These are phyloP conservation scores for Dipodascus geniculatus DNA, from an alignment of 805 yeast genomes.

Conservation along the genomic window DNA sequence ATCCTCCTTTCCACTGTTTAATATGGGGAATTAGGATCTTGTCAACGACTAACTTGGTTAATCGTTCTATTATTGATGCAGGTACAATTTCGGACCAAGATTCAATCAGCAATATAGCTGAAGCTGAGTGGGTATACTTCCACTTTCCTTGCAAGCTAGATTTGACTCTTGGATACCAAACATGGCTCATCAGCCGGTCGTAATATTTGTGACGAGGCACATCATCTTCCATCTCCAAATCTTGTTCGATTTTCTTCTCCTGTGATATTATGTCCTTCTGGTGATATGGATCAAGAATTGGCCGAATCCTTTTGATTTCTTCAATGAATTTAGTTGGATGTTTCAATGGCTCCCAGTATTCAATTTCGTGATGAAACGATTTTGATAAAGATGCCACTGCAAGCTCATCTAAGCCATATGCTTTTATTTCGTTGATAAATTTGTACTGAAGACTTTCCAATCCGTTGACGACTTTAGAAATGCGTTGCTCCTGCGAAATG, in stretches of 20 bases:
- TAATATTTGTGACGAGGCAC: conserved; percentile 18
- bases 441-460: conserved; percentile 11
- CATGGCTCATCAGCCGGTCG: conserved; percentile 26
- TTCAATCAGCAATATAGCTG: conserved; percentile 29
- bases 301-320: conserved; percentile 22
- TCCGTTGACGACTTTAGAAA: not conserved
- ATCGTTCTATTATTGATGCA: conserved; percentile 16
- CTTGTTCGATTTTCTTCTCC: not conserved
- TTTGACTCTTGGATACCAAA: conserved; percentile 28
- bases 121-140: conserved; percentile 29
- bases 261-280: not conserved
- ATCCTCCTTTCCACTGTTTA: conserved; percentile 27
- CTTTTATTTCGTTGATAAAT: conserved; percentile 11
- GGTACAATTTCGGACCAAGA: conserved; percentile 33
- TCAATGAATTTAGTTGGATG: conserved; percentile 25
- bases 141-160: conserved; percentile 25
- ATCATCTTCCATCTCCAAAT: conserved; percentile 6
- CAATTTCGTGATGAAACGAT: conserved; percentile 14
- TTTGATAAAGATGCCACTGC: conserved; percentile 17
- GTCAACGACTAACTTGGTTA: conserved; percentile 24
- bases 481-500: not conserved
- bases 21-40: conserved; percentile 26
- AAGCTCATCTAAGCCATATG: conserved; percentile 16
- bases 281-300: conserved; percentile 8
- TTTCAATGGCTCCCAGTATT: conserved; percentile 30